Conservation (phyloP, 2,329 filamentous ascomycete genomes). For the Eutypella sp. region DNA sequence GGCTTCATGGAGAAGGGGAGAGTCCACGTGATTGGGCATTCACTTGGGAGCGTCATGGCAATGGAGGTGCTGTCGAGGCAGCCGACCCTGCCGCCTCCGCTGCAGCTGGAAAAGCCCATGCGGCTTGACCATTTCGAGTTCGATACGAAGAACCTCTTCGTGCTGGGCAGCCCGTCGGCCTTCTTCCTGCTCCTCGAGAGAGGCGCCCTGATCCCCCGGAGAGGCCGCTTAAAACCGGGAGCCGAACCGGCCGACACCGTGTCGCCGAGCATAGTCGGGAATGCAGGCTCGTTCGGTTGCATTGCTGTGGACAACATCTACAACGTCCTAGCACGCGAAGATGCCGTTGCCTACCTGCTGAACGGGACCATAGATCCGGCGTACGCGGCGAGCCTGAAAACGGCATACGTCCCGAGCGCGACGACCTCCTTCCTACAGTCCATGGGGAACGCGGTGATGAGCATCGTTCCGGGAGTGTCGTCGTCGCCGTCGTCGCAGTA, state of each 20-base stretch:
- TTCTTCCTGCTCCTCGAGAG: slow-evolving; percentile 89
- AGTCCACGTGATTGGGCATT: slow-evolving; percentile 90
- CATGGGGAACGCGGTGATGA: slow-evolving; percentile 57
- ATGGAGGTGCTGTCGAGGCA: slow-evolving; percentile 87
- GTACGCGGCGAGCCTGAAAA: slow-evolving; percentile 72
- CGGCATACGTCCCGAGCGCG: slow-evolving; percentile 72
- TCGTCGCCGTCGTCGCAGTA: slow-evolving; percentile 20
- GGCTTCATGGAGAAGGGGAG: slow-evolving; percentile 75
- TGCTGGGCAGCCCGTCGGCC: slow-evolving; percentile 83
- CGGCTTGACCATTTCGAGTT: slow-evolving; percentile 74
- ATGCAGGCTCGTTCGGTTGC: slow-evolving; percentile 78
- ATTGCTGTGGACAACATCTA: slow-evolving; percentile 94
- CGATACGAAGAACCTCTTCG: slow-evolving; percentile 82
- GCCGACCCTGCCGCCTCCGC: slow-evolving; percentile 62
- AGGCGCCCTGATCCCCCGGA: slow-evolving; percentile 66
- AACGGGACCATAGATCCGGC: slow-evolving; percentile 83
- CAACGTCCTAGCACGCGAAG: slow-evolving; percentile 72
- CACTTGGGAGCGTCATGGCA: slow-evolving; percentile 90
- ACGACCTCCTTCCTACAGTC: slow-evolving; percentile 61
- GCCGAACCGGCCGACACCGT: slow-evolving; percentile 58
- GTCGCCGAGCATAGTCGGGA: slow-evolving; percentile 62
- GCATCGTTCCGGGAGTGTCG: slow-evolving; percentile 51
- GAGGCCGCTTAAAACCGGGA: slow-evolving; percentile 70
- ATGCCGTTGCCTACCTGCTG: slow-evolving; percentile 82
- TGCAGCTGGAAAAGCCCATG: slow-evolving; percentile 37